Conservation (phyloP, 176 grass and related monocot species). For the Metroxylon sagu region DNA sequence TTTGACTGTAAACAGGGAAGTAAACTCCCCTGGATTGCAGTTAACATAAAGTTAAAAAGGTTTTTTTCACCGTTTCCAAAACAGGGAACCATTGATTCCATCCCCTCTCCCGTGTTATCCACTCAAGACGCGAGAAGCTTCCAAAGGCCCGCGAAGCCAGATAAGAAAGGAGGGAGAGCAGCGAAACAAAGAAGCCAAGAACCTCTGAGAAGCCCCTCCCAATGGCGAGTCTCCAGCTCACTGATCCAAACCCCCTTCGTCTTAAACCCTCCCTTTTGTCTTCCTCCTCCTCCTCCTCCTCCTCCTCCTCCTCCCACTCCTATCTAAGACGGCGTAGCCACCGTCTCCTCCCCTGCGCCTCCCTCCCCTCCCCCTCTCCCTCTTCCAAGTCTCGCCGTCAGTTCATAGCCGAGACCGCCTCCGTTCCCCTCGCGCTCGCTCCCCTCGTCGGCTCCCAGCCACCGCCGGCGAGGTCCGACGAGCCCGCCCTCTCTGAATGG, state of each 20-base stretch:
- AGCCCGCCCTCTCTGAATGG: constrained; percentile 64
- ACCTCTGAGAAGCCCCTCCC: not conserved
- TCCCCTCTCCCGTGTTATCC: too few relatives aligned
- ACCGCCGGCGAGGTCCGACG: constrained; percentile 25
- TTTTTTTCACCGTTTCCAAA: too few relatives aligned
- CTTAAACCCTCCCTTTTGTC: not conserved
- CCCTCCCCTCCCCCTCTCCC: constrained; percentile 3
- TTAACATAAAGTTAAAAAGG: too few relatives aligned
- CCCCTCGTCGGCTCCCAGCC: constrained; percentile 11
- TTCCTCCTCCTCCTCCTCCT: not conserved
- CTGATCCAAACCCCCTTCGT: constrained; percentile 2
- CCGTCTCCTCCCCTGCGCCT: constrained; percentile 32
- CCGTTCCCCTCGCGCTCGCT: constrained; percentile 12
- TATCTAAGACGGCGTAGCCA: constrained; percentile 13
- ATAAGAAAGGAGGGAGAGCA: too few relatives aligned
- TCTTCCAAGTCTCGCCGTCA: constrained; percentile 28
- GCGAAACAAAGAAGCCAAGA: too few relatives aligned
- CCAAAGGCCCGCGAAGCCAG: too few relatives aligned
- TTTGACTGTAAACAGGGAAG: too few relatives aligned
- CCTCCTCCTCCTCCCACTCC: constrained; percentile 30
- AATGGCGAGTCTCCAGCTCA: constrained; percentile 58
- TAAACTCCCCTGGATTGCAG: too few relatives aligned
- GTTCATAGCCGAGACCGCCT: constrained; percentile 32
- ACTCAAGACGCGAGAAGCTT: too few relatives aligned
- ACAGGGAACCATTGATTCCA: too few relatives aligned